A percentile compares a stretch with the other conserved stretches of the same genome.
These are phyloP conservation scores for Emmonsiellopsis sp. DNA, from an alignment of 2,329 filamentous ascomycete genomes.

Conservation along the genomic window DNA sequence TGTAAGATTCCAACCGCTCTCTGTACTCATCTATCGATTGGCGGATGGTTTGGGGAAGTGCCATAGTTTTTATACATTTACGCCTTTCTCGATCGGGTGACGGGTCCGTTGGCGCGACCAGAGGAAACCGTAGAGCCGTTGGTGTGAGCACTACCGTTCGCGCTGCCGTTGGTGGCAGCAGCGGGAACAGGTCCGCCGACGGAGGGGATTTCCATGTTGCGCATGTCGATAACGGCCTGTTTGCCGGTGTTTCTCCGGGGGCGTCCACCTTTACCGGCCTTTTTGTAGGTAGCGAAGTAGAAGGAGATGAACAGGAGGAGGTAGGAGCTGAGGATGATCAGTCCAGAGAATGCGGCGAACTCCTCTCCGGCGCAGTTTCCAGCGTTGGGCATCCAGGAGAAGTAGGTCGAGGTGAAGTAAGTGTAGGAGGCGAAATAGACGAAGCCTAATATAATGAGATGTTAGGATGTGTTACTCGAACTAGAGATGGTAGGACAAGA, in stretches of 20 bases:
- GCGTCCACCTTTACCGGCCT: constrained; percentile 36
- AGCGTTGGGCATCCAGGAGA: constrained; percentile 62
- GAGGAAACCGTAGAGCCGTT: constrained; percentile 21
- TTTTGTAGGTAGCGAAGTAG: constrained; percentile 82
- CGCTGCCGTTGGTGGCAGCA: constrained; percentile 18
- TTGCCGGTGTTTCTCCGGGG: constrained; percentile 56
- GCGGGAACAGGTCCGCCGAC: constrained; percentile 16
- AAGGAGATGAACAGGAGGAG: constrained; percentile 90
- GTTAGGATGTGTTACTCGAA: not conserved
- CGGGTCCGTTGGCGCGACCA: constrained; percentile 33
- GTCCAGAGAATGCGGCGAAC: constrained; percentile 80
- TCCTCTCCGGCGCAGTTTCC: constrained; percentile 83
- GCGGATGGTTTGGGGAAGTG: not conserved
- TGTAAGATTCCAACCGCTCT: too few species aligned
- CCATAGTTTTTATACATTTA: constrained; percentile 17
- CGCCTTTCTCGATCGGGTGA: constrained; percentile 39
- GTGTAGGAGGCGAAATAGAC: constrained; percentile 93
- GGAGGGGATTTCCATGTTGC: constrained; percentile 54
- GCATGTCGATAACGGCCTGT: constrained; percentile 78
- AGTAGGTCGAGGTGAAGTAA: constrained; percentile 85
- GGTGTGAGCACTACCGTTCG: constrained; percentile 5
- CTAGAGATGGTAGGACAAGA: too few species aligned
- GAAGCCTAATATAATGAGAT: constrained; percentile 51
- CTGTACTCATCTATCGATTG: too few species aligned
- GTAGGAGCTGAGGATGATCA: constrained; percentile 80